These are phyloP conservation scores for Macrolepiota albuminosa DNA, from an alignment of 768 basidiomycete genomes.

Conservation along the genomic window DNA sequence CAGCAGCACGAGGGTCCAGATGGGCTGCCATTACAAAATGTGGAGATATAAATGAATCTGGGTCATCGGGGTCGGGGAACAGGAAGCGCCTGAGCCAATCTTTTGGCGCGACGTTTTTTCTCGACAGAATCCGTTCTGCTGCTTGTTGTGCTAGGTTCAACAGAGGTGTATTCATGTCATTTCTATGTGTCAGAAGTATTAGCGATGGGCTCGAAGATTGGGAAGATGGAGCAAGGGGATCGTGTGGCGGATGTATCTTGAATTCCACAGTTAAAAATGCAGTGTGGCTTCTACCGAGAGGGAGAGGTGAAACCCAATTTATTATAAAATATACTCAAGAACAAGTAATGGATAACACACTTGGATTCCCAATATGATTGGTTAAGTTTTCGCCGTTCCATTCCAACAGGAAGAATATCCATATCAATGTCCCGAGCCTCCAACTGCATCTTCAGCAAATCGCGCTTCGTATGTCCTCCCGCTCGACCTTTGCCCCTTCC, in stretches of 20 bases:
- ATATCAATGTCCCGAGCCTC: slow-evolving; percentile 65
- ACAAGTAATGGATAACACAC: slow-evolving; percentile 39
- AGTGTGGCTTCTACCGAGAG: slow-evolving; percentile 50
- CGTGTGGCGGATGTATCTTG: slow-evolving; percentile 51
- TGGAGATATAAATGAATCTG: slow-evolving; percentile 50
- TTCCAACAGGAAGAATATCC: slow-evolving; percentile 74
- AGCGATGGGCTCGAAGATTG: slow-evolving; percentile 34
- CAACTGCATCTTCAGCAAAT: slow-evolving; percentile 64
- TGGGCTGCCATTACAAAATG: slow-evolving; percentile 56
- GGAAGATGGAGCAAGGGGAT: slow-evolving; percentile 37
- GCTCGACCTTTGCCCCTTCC: slow-evolving; percentile 25
- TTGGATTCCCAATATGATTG: slow-evolving; percentile 81
- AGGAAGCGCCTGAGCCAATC: slow-evolving; percentile 55
- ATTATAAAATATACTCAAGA: slow-evolving; percentile 6
- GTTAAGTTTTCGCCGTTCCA: slow-evolving; percentile 74
- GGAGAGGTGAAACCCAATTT: slow-evolving; percentile 1
- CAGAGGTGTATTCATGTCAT: slow-evolving; percentile 46
- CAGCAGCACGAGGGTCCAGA: slow-evolving; percentile 29
- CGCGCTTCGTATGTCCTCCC: slow-evolving; percentile 50
- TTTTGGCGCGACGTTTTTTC: slow-evolving; percentile 39
- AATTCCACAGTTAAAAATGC: slow-evolving; percentile 72
- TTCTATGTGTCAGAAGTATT: slow-evolving; percentile 61
- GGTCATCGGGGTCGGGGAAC: slow-evolving; percentile 48
- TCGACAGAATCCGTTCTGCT: slow-evolving; percentile 23
- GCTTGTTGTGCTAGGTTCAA: slow-evolving; percentile 32